Percentiles rank a stretch among this genome's conserved stretches.
Evolutionary conservation across 2,329 filamentous ascomycete species (phyloP).

Genomic region (Nemania abortiva): DNA sequence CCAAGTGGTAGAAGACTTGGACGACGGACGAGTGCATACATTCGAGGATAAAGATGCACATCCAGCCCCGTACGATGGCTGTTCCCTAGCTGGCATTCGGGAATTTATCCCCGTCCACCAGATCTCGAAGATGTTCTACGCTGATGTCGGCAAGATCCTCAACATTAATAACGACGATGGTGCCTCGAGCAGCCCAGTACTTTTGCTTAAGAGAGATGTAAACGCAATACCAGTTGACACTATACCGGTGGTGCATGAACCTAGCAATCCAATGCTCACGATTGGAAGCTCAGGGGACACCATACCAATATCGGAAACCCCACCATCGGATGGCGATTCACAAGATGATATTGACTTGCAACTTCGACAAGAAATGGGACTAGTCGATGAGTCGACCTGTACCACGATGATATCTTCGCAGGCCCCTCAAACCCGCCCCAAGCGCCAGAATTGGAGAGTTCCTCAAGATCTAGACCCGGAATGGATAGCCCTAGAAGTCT

Average conservation of each 20-base stretch:
- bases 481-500: constrained; percentile 93
- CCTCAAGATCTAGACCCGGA: constrained; percentile 85
- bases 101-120: constrained; percentile 67
- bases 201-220: constrained; percentile 79
- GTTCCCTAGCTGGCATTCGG: constrained; percentile 61
- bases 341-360: constrained; percentile 63
- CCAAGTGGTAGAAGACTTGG: constrained; percentile 83
- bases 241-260: constrained; percentile 59
- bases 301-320: constrained; percentile 39
- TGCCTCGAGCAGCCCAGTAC: constrained; percentile 77
- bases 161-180: constrained; percentile 75
- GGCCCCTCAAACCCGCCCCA: constrained; percentile 11
- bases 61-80: constrained; percentile 55
- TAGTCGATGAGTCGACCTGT: constrained; percentile 12
- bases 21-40: constrained; percentile 67
- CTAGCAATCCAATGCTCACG: constrained; percentile 50
- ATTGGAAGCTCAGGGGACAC: constrained; percentile 38
- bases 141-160: constrained; percentile 88
- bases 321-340: constrained; percentile 49
- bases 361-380: constrained; percentile 55
- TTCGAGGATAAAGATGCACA: constrained; percentile 50
- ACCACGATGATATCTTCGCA: constrained; percentile 17
- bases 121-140: constrained; percentile 92
- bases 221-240: constrained; percentile 63
- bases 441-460: constrained; percentile 64